Evolutionary conservation across 1,139 yeast species (phyloP).

Genomic region (Kodamaea plutei): DNA sequence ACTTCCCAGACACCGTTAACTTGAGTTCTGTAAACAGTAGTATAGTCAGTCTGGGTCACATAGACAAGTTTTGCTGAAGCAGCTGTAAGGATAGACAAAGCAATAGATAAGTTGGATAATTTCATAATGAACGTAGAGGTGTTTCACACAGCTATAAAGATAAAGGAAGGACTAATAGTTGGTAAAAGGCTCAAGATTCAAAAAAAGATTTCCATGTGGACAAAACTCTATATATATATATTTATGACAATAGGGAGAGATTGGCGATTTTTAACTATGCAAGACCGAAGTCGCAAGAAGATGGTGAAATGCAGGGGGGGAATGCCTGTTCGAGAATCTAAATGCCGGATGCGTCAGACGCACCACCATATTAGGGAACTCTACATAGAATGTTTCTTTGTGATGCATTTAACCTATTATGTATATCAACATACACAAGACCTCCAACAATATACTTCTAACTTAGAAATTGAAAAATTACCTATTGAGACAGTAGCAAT

Average conservation of each 20-base stretch:
- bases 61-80: slow-evolving; percentile 20
- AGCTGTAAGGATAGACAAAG: slow-evolving; percentile 14
- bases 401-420: too few species aligned
- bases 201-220: background rate
- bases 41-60: slow-evolving; percentile 23
- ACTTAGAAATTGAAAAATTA: too few species aligned
- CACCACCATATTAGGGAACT: too few species aligned
- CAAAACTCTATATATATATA: too few species aligned
- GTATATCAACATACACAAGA: too few species aligned
- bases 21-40: slow-evolving; percentile 17
- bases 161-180: slow-evolving; percentile 6
- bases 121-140: slow-evolving; percentile 16
- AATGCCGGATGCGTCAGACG: too few species aligned
- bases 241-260: too few species aligned
- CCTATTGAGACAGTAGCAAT: too few species aligned
- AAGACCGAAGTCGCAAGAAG: background rate
- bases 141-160: background rate
- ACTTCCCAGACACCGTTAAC: slow-evolving; percentile 8
- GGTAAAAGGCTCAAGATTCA: slow-evolving; percentile 1
- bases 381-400: too few species aligned
- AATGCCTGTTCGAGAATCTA: background rate
- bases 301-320: background rate
- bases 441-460: too few species aligned
- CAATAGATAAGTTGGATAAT: slow-evolving; percentile 16
- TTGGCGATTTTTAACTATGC: too few species aligned